phyloP scores from a whole-genome alignment of 495 filamentous ascomycete genomes.

The Aspergillus bertholletiae region DNA sequence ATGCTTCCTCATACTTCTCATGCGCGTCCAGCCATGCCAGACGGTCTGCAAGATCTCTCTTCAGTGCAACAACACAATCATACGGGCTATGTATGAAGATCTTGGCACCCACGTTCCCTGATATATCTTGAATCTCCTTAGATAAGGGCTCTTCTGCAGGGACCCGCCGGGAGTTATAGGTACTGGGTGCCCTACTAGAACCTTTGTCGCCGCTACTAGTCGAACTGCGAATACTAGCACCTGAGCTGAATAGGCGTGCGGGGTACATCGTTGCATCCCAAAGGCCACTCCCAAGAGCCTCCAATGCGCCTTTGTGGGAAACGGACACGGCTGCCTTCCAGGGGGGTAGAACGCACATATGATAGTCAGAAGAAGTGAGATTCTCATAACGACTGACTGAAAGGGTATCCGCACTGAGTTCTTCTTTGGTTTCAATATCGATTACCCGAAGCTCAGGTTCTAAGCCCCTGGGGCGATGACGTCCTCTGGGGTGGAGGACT shows the following conservation, averaged over 20 bases:
- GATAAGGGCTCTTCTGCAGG: conserved; percentile 27
- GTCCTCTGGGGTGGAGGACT: conserved; percentile 45
- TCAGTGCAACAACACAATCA: conserved; percentile 84
- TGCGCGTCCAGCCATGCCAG: conserved; percentile 79
- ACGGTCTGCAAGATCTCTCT: conserved; percentile 79
- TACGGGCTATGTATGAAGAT: conserved; percentile 96
- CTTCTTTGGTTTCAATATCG: conserved; percentile 74
- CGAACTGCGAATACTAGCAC: conserved; percentile 74
- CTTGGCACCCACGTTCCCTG: conserved; percentile 69
- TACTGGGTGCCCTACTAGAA: conserved; percentile 41
- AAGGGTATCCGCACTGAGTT: conserved; percentile 76
- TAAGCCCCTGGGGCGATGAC: conserved; percentile 67
- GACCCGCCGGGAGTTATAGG: conserved; percentile 35
- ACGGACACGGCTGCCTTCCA: conserved; percentile 57
- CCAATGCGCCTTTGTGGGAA: conserved; percentile 64
- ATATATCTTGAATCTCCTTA: conserved; percentile 42
- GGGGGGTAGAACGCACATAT: conserved; percentile 77
- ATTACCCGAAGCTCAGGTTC: conserved; percentile 89
- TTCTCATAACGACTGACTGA: conserved; percentile 80
- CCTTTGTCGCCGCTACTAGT: conserved; percentile 57
- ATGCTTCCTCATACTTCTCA: conserved; percentile 75
- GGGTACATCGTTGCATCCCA: conserved; percentile 86
- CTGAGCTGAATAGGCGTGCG: conserved; percentile 77
- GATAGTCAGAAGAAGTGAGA: conserved; percentile 88
- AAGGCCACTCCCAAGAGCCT: conserved; percentile 57